A percentile compares a stretch with the other conserved stretches of the same genome.
phyloP scores from a whole-genome alignment of 2,329 filamentous ascomycete genomes.

The Aaosphaeria arxii region DNA sequence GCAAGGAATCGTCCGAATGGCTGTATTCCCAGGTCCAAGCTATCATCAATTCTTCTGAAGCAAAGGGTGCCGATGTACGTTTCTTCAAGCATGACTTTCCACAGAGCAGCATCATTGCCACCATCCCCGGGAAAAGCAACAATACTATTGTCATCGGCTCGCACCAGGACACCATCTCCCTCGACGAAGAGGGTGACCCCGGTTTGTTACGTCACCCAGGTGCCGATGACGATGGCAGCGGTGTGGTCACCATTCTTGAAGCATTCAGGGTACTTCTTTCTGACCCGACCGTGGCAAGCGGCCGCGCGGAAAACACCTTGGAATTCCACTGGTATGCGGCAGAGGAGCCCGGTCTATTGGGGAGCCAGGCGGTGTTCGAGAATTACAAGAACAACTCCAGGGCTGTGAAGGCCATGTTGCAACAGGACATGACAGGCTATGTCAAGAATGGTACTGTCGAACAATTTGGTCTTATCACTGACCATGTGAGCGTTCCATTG shows the following conservation, averaged over 20 bases:
- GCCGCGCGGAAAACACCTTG: conserved; percentile 75
- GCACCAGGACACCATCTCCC: conserved; percentile 91
- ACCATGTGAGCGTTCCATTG: conserved; percentile 76
- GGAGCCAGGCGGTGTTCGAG: conserved; percentile 83
- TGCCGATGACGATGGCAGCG: conserved; percentile 88
- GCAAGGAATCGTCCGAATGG: background rate
- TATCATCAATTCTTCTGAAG: background rate
- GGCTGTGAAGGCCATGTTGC: conserved; percentile 89
- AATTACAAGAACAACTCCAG: conserved; percentile 69
- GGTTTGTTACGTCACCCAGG: conserved; percentile 78
- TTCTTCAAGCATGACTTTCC: conserved; percentile 65
- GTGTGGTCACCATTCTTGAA: conserved; percentile 89
- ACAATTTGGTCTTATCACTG: conserved; percentile 84
- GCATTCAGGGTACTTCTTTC: conserved; percentile 75
- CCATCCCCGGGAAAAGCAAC: conserved; percentile 77
- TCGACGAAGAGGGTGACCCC: conserved; percentile 62
- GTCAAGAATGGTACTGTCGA: conserved; percentile 61
- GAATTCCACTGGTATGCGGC: conserved; percentile 97
- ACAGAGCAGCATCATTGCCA: conserved; percentile 85
- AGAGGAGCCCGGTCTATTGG: conserved; percentile 81
- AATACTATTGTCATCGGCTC: conserved; percentile 83
- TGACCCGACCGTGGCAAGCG: conserved; percentile 63
- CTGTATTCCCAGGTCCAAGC: background rate
- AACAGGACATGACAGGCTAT: conserved; percentile 91
- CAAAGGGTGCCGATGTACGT: background rate